Evolutionary conservation across 140 eudicot species (phyloP), one percentile per base, ranked within the genome.

Genomic region (Stevia rebaudiana): DNA sequence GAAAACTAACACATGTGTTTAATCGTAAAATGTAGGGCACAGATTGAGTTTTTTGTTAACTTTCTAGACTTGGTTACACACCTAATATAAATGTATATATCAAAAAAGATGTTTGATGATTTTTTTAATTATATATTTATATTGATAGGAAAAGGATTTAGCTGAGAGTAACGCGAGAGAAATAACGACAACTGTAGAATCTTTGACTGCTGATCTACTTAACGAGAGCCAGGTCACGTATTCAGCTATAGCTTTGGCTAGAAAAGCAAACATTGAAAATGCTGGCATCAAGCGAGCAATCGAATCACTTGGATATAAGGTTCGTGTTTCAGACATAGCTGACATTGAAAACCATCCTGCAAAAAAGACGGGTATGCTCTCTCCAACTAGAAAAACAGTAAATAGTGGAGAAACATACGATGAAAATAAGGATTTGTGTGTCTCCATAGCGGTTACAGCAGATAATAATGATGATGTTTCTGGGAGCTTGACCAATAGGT

Each of bases 261-360:
- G 67, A 35, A 81, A 76, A 53, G 75, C 90, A 49, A 81, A 64
- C 76, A 79, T 61, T 67, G 95, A 94, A 80, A 88, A 67, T 67
- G 63, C 80, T 17, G 81, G 89, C 46, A 80, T 88, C 56, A 94
- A 81, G 66, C 88, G 97, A 50, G 97, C 99, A 48, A 60, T 94
- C 40, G 83, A 83, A 51, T 83, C 97, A 44, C 77, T 94, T n/a
- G 99, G 99, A 8, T 85, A 85, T 61, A 85, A 74, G 49, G 96
- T 88, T 51, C 77, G 79, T 72, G 82, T 88, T 65, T 83, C 95
- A 8, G 81, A 82, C 43, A 69, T 58, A 63, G 81, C 83, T 15
- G 83, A 75, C 79, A 83, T 86, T 24, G 95, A 85, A 68, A 80
- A 77, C 76, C 64, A 62, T 63, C 81, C 82, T 31, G 75, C 74